These are phyloP conservation scores for Colletotrichum karsti DNA, from an alignment of 2,329 filamentous ascomycete species.

Conservation along the genomic window DNA sequence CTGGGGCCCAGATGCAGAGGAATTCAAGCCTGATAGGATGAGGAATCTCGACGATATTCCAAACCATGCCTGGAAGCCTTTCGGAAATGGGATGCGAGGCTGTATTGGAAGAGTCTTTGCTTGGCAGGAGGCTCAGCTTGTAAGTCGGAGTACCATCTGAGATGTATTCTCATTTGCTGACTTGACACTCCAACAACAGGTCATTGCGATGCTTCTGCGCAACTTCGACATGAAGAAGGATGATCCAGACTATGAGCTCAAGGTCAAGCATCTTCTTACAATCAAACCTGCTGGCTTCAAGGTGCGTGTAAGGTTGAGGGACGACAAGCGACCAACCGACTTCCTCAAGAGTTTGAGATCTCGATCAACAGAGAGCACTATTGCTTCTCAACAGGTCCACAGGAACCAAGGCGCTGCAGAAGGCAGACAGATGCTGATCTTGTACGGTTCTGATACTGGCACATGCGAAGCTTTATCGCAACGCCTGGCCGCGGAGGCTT, in stretches of 20 bases:
- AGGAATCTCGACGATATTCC: slow-evolving; percentile 42
- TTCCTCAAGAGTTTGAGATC: background rate
- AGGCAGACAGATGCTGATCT: slow-evolving; percentile 58
- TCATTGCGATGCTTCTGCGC: slow-evolving; percentile 64
- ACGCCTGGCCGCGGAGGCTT: slow-evolving; percentile 63
- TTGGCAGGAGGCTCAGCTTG: slow-evolving; percentile 59
- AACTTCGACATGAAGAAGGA: slow-evolving; percentile 72
- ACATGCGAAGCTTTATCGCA: slow-evolving; percentile 74
- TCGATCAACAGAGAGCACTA: background rate
- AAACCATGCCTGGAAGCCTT: slow-evolving; percentile 56
- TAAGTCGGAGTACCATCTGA: background rate
- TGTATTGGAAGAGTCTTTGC: slow-evolving; percentile 63
- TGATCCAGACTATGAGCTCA: slow-evolving; percentile 63
- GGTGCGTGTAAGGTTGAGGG: slow-evolving; percentile 50
- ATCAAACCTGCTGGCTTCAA: slow-evolving; percentile 60
- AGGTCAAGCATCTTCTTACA: slow-evolving; percentile 62
- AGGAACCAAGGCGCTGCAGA: accelerated
- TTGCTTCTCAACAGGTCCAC: background rate
- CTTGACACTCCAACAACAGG: background rate
- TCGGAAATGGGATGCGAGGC: slow-evolving; percentile 59
- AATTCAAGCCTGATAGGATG: slow-evolving; percentile 70
- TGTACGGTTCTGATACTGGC: slow-evolving; percentile 74
- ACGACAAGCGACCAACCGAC: slow-evolving; percentile 31
- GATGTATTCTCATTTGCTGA: background rate
- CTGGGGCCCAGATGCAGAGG: slow-evolving; percentile 63